Percentiles rank a stretch among this genome's conserved stretches.
These are phyloP conservation scores for Saccharum spontaneum DNA, from an alignment of 176 grass and related monocot species.

Conservation along the genomic window DNA sequence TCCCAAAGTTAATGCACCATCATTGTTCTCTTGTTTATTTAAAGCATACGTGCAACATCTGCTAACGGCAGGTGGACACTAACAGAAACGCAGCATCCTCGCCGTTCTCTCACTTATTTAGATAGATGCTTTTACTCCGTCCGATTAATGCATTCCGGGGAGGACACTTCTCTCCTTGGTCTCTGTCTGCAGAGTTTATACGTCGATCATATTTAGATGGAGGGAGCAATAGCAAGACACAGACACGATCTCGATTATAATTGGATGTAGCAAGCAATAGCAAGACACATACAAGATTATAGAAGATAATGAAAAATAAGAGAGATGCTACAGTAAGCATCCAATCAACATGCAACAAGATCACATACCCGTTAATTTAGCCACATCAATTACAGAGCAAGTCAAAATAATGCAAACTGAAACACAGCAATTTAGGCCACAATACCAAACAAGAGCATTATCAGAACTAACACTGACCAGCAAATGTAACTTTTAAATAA, in stretches of 20 bases:
- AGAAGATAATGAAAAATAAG: background rate
- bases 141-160: background rate
- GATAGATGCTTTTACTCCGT: background rate
- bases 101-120: background rate
- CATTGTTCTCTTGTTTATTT: background rate
- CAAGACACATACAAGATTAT: constrained; percentile 23
- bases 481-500: background rate
- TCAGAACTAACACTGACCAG: background rate
- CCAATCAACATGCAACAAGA: background rate
- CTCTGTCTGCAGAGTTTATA: background rate
- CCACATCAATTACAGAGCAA: constrained; percentile 7
- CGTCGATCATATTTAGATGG: background rate
- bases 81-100: background rate
- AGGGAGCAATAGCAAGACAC: background rate
- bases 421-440: background rate
- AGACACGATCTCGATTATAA: background rate
- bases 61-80: background rate
- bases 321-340: background rate
- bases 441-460: background rate
- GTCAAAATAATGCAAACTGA: background rate
- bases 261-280: background rate
- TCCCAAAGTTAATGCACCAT: background rate
- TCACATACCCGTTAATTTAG: background rate
- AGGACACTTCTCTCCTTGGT: background rate
- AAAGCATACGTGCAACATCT: background rate